Evolutionary conservation across 2,329 filamentous ascomycete genomes (phyloP).

Genomic region (Ophiostoma triangulosporum): DNA sequence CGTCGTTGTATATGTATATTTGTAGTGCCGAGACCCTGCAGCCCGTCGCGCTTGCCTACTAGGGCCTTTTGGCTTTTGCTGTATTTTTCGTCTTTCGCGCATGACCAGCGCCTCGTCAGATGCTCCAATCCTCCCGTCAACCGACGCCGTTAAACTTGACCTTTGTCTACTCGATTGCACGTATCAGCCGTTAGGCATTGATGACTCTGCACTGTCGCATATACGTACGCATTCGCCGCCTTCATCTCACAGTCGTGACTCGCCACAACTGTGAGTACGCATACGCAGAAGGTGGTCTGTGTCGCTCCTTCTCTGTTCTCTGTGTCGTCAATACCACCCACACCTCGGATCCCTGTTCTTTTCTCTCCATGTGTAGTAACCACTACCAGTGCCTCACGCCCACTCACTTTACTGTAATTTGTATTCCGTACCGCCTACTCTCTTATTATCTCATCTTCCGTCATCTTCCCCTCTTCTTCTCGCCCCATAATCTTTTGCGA

Average conservation of each 20-base stretch:
- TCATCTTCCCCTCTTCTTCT: conserved; percentile 1
- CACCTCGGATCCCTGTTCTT: not conserved
- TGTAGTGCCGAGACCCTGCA: too few relatives aligned
- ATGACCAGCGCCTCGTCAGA: too few relatives aligned
- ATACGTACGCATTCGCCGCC: too few relatives aligned
- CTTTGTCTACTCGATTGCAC: not conserved
- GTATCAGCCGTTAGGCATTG: too few relatives aligned
- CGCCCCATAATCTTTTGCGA: not conserved
- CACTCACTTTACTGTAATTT: not conserved
- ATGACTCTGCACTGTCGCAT: not conserved
- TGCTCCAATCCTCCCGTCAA: too few relatives aligned
- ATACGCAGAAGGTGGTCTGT: not conserved
- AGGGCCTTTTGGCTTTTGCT: too few relatives aligned
- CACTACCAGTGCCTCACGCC: not conserved
- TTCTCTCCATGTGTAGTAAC: too few relatives aligned
- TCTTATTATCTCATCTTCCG: not conserved
- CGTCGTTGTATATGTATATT: too few relatives aligned
- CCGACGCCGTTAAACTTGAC: too few relatives aligned
- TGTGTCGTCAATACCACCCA: not conserved
- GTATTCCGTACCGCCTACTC: not conserved
- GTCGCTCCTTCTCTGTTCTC: conserved; percentile 1
- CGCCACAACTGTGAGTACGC: not conserved
- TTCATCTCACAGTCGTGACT: not conserved
- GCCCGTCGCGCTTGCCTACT: too few relatives aligned
- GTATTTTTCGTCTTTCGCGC: too few relatives aligned